These are phyloP conservation scores for Trametes cingulata DNA, from an alignment of 768 basidiomycete genomes.

Conservation along the genomic window DNA sequence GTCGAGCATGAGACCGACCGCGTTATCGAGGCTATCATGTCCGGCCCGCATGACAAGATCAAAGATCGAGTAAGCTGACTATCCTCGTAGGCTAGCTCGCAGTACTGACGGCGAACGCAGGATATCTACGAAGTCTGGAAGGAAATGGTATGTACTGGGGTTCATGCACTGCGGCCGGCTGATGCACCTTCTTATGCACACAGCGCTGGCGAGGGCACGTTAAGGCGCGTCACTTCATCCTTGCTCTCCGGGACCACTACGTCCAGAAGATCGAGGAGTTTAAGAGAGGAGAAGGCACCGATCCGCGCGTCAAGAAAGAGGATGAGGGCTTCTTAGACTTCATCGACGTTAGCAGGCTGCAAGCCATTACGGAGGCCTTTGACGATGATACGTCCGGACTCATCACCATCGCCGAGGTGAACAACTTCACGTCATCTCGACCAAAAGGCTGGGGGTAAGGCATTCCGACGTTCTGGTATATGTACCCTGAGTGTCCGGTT, in stretches of 20 bases:
- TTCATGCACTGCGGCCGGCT: not conserved
- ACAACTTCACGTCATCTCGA: constrained; percentile 32
- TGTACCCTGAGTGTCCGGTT: not conserved
- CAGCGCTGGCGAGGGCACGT: constrained; percentile 56
- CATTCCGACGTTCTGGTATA: no score
- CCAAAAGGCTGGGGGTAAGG: constrained; percentile 36
- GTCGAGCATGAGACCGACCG: constrained; percentile 38
- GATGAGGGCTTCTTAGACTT: constrained; percentile 39
- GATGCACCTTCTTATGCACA: not conserved
- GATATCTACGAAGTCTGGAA: constrained; percentile 54
- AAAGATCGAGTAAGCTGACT: constrained; percentile 29
- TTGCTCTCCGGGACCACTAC: constrained; percentile 42
- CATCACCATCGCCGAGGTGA: constrained; percentile 36
- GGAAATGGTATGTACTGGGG: constrained; percentile 42
- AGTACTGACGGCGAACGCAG: no score
- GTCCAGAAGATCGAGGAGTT: constrained; percentile 24
- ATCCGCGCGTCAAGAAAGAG: not conserved
- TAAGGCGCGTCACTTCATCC: constrained; percentile 51
- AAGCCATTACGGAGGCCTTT: constrained; percentile 38
- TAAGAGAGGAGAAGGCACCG: not conserved
- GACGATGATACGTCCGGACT: constrained; percentile 43
- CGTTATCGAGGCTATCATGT: constrained; percentile 40
- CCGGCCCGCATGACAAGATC: constrained; percentile 49
- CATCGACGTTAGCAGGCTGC: constrained; percentile 35
- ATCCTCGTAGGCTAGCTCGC: no score